Base-by-base conservation (phyloP, 2,329 filamentous ascomycete genomes). In the Neospermospora avenae region DNA sequence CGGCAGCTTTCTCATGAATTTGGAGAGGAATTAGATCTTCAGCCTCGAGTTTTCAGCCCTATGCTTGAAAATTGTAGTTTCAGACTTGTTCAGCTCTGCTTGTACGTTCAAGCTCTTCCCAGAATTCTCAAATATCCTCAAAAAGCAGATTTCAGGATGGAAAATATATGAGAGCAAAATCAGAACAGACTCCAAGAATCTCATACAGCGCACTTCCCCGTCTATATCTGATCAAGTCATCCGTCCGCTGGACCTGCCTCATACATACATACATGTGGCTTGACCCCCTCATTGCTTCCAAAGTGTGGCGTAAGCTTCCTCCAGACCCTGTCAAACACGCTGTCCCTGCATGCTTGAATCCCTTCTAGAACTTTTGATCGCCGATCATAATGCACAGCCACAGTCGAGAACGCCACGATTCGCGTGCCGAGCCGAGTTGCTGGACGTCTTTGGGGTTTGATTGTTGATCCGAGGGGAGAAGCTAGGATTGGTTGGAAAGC, bases 331-430 rank as follows among this genome's bases (percentile, higher is more conserved):
- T 18, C 22, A 42, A 18, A 3, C 49, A 31, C 14, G 51, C 24
- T 45, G 53, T 55, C 39, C 52, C 53, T 55, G 53, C 53, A 55
- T 45, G 53, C 8, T 35, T 16, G 14, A 28, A 18, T 13, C 24
- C 18, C 1, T 13, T 6, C 7, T 3, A 8, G 39, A 18, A 55
- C 44, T 10, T 13, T 20, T 20, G 28, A 35, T 37, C 48, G 48
- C n/a, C 48, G 41, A 59, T 59, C 49, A 7, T 18, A 37, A 18
- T 54, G 58, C 58, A 60, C 58, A 55, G 58, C 58, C 58, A 60
- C 58, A 54, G 2, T 56, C 5, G 22, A 22, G 11, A 22, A 22
- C 16, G 42, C n/a, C 7, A 16, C 39, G n/a, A 14, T 11, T n/a
- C 14, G 14, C 11, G 39, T 18, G 39, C 39, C n/a, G 28, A 31